Percentiles rank a stretch among this genome's conserved stretches.
Conservation (phyloP, 345 rosid genomes). For the Cardamine chenopodiifolia region DNA sequence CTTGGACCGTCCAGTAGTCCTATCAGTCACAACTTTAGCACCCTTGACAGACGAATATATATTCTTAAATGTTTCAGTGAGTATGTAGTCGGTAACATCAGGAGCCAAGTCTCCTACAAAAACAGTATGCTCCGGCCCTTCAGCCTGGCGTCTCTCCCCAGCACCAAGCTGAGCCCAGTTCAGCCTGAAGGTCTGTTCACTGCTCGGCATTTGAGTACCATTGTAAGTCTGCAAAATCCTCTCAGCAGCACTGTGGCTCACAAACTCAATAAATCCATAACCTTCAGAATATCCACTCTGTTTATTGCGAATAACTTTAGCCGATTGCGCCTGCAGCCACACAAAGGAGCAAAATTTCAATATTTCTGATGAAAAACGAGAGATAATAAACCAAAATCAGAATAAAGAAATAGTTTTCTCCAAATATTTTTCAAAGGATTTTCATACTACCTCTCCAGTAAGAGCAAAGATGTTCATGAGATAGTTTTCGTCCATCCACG, state of each 20-base stretch:
- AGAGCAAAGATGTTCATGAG: conserved; percentile 56
- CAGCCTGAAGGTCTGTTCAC: conserved; percentile 78
- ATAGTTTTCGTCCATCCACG: conserved; percentile 92
- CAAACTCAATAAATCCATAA: conserved; percentile 90
- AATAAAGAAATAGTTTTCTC: background rate
- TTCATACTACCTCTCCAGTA: conserved; percentile 67
- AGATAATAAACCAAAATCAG: background rate
- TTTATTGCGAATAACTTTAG: conserved; percentile 88
- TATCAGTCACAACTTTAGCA: conserved; percentile 90
- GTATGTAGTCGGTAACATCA: conserved; percentile 77
- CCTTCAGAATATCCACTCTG: conserved; percentile 73
- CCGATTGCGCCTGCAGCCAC: conserved; percentile 56
- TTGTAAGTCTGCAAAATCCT: conserved; percentile 74
- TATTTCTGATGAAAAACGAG: background rate
- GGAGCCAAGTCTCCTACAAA: conserved; percentile 95
- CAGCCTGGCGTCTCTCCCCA: conserved; percentile 90
- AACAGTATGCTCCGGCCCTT: conserved; percentile 78
- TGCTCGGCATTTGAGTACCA: conserved; percentile 73
- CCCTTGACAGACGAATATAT: conserved; percentile 76
- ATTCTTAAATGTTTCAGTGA: conserved; percentile 74
- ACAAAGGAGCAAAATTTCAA: background rate
- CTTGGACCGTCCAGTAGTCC: conserved; percentile 88
- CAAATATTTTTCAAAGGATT: background rate
- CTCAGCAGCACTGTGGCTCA: conserved; percentile 70
- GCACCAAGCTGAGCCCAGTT: conserved; percentile 92